Evolutionary conservation across 768 basidiomycete species (phyloP).

Genomic region (Mrakia blollopis): DNA sequence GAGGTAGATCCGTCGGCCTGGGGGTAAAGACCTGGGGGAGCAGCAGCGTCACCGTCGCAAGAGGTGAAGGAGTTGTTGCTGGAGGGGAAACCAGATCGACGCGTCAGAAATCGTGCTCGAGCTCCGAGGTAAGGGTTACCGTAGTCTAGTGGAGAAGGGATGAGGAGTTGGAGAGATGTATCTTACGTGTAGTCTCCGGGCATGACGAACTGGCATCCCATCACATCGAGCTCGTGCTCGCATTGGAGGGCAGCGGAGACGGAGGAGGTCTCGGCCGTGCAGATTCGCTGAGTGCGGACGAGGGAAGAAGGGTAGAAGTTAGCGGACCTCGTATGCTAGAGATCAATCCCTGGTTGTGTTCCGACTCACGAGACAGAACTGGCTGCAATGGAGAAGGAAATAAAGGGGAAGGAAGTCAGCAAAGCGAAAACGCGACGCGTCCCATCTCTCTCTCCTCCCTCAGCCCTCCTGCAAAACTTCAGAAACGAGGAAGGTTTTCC

Average conservation of each 20-base stretch:
- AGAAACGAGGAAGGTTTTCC: too few relatives aligned
- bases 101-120: too few relatives aligned
- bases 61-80: conserved; percentile 48
- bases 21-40: conserved; percentile 33
- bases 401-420: too few relatives aligned
- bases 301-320: not conserved
- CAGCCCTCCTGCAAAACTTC: not conserved
- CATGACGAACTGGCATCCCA: conserved; percentile 40
- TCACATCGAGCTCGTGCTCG: conserved; percentile 49
- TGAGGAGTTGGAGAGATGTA: too few relatives aligned
- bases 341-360: too few relatives aligned
- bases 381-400: too few relatives aligned
- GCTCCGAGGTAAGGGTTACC: too few relatives aligned
- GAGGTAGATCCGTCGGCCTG: conserved; percentile 44
- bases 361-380: not conserved
- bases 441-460: too few relatives aligned
- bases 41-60: conserved; percentile 48
- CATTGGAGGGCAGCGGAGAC: conserved; percentile 44
- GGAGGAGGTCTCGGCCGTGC: conserved; percentile 44
- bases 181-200: conserved; percentile 17
- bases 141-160: too few relatives aligned
- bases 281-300: not conserved
- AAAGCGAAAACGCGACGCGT: too few relatives aligned
- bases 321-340: too few relatives aligned
- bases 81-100: not conserved